Evolutionary conservation across 345 rosid species (phyloP).

Genomic region (Mercurialis annua): DNA sequence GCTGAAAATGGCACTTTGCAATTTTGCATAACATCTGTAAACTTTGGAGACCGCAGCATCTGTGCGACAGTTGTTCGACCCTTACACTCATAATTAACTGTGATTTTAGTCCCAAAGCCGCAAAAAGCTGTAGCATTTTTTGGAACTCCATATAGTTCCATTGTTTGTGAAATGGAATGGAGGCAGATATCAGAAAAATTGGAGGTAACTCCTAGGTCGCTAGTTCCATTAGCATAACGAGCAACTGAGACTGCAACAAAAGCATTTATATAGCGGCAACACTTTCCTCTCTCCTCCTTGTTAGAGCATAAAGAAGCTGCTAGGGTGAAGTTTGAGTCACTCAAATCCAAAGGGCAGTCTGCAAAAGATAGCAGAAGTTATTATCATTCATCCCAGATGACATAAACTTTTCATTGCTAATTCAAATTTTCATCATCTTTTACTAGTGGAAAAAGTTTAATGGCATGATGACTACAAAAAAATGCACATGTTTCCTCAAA

Average conservation of each 20-base stretch:
- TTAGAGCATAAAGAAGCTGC: slow-evolving; percentile 74
- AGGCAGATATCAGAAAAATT: slow-evolving; percentile 54
- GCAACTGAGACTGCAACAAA: slow-evolving; percentile 70
- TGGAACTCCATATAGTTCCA: slow-evolving; percentile 78
- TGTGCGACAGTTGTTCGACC: slow-evolving; percentile 70
- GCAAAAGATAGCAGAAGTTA: slow-evolving; percentile 26
- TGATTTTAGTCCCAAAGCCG: slow-evolving; percentile 85
- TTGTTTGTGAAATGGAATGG: slow-evolving; percentile 57
- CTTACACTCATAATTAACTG: slow-evolving; percentile 61
- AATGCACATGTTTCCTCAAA: neutral
- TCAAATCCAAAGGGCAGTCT: slow-evolving; percentile 88
- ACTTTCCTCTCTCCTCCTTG: slow-evolving; percentile 58
- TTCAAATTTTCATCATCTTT: neutral
- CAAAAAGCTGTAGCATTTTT: slow-evolving; percentile 72
- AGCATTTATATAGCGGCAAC: slow-evolving; percentile 94
- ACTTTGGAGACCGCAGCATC: slow-evolving; percentile 71
- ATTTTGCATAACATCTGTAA: slow-evolving; percentile 50
- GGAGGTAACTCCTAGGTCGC: slow-evolving; percentile 60
- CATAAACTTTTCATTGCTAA: neutral
- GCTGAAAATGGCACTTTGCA: slow-evolving; percentile 57
- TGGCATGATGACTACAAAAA: neutral
- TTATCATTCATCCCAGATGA: slow-evolving; percentile 1
- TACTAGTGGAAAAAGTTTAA: neutral
- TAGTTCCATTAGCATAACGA: slow-evolving; percentile 66
- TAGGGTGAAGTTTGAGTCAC: slow-evolving; percentile 64